Conservation (phyloP, 805 yeast species). For the Wilhelminamyces savonicus region DNA sequence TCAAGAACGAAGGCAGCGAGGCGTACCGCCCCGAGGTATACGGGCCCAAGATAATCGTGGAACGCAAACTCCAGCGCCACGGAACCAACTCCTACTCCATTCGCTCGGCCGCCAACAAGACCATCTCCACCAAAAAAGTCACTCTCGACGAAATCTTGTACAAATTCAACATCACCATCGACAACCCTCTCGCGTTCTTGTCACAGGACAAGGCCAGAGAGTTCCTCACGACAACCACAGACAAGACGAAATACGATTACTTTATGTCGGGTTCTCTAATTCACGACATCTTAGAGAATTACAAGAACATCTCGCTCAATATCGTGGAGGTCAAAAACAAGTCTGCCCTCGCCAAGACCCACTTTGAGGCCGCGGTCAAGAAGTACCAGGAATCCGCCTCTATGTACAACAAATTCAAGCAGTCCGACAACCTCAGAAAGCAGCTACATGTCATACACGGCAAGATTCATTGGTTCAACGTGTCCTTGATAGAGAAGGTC, state of each 20-base stretch:
- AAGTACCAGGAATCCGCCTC: conserved; percentile 22
- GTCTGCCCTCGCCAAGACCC: conserved; percentile 17
- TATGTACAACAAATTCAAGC: conserved; percentile 27
- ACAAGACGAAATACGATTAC: conserved; percentile 62
- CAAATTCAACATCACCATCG: conserved; percentile 70
- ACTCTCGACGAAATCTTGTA: conserved; percentile 65
- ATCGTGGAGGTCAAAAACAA: conserved; percentile 23
- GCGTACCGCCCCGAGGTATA: conserved; percentile 58
- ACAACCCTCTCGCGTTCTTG: conserved; percentile 85
- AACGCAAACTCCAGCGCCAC: conserved; percentile 53
- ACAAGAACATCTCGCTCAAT: conserved; percentile 25
- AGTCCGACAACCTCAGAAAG: conserved; percentile 27
- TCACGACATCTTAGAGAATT: conserved; percentile 56
- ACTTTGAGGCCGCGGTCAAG: conserved; percentile 17
- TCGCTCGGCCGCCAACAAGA: conserved; percentile 44
- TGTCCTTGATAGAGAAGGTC: conserved; percentile 20
- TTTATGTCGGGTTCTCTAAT: conserved; percentile 79
- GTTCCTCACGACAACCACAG: conserved; percentile 72
- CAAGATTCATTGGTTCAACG: conserved; percentile 38
- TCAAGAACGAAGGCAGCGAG: conserved; percentile 61
- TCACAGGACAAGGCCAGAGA: conserved; percentile 94
- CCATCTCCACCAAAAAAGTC: conserved; percentile 53
- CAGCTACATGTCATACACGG: conserved; percentile 31
- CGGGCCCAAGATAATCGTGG: conserved; percentile 67
- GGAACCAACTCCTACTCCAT: conserved; percentile 51